Percentiles rank a stretch among this genome's conserved stretches.
Evolutionary conservation across 352 stramenopile species (phyloP).

Genomic region (Globisporangium rhizosaccharum): DNA sequence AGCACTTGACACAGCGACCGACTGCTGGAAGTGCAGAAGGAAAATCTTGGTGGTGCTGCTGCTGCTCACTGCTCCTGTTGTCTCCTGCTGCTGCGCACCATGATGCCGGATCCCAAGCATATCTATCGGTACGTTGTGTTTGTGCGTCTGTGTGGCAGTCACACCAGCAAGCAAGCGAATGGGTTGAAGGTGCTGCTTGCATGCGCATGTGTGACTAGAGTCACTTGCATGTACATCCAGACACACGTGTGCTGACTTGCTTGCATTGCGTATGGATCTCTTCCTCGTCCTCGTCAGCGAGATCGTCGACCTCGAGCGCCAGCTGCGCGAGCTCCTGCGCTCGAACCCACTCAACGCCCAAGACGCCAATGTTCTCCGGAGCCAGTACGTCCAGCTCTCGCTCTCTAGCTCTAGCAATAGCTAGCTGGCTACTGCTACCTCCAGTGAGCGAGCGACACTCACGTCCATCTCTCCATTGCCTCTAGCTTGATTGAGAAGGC

Average conservation of each 20-base stretch:
- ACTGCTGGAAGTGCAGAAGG: neutral
- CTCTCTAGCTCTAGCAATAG: neutral
- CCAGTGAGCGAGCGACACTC: neutral
- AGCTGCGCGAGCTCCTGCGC: constrained; percentile 65
- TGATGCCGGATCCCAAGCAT: constrained; percentile 23
- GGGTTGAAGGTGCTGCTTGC: constrained; percentile 4
- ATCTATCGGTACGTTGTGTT: constrained; percentile 28
- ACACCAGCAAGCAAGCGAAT: neutral
- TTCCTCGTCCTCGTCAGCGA: constrained; percentile 27
- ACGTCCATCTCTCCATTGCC: neutral
- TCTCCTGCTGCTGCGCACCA: neutral
- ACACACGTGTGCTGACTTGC: neutral
- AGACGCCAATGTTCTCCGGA: constrained; percentile 53
- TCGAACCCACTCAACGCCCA: constrained; percentile 55
- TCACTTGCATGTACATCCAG: too few relatives aligned
- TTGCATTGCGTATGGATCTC: neutral
- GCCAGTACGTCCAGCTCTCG: constrained; percentile 14
- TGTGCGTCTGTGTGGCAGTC: neutral
- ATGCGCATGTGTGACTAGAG: neutral
- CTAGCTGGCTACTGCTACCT: neutral
- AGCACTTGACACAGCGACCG: neutral
- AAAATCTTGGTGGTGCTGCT: neutral
- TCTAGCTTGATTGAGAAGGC: constrained; percentile 51
- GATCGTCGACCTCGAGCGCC: constrained; percentile 64
- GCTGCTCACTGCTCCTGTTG: neutral